Evolutionary conservation across 1,284 basidiomycete species (phyloP).

Genomic region (Rhodofomes roseus): DNA sequence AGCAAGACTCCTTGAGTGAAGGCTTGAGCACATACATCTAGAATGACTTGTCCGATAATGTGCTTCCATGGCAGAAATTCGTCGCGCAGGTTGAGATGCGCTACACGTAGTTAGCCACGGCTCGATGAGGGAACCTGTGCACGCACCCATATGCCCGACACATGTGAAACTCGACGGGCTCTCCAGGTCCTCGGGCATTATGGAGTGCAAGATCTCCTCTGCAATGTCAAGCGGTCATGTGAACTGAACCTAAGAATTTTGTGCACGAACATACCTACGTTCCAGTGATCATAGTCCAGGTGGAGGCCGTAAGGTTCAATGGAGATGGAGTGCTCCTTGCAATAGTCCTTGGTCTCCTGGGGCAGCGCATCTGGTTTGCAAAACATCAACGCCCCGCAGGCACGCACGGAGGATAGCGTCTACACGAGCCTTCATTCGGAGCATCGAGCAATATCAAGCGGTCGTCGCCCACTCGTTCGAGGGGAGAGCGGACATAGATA

Average conservation of each 20-base stretch:
- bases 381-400: conserved; percentile 14
- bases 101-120: conserved; percentile 27
- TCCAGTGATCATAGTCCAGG: conserved; percentile 85
- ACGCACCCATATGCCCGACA: conserved; percentile 86
- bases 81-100: conserved; percentile 87
- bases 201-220: conserved; percentile 82
- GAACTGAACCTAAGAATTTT: neutral
- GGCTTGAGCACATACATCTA: conserved; percentile 63
- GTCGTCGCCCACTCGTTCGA: conserved; percentile 47
- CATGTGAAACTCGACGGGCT: conserved; percentile 87
- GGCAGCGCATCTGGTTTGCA: conserved; percentile 67
- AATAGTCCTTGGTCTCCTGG: conserved; percentile 46
- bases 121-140: neutral
- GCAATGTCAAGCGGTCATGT: neutral
- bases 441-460: conserved; percentile 29
- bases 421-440: conserved; percentile 49
- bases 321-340: conserved; percentile 50
- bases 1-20: neutral
- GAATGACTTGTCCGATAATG: conserved; percentile 87
- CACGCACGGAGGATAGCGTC: neutral
- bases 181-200: conserved; percentile 73
- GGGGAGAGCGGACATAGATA: conserved; percentile 67
- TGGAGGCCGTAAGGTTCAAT: conserved; percentile 59
- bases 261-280: conserved; percentile 52
- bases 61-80: conserved; percentile 91